Base-by-base conservation (phyloP, 2,329 filamentous ascomycete genomes). In the Fonsecaea nubica region DNA sequence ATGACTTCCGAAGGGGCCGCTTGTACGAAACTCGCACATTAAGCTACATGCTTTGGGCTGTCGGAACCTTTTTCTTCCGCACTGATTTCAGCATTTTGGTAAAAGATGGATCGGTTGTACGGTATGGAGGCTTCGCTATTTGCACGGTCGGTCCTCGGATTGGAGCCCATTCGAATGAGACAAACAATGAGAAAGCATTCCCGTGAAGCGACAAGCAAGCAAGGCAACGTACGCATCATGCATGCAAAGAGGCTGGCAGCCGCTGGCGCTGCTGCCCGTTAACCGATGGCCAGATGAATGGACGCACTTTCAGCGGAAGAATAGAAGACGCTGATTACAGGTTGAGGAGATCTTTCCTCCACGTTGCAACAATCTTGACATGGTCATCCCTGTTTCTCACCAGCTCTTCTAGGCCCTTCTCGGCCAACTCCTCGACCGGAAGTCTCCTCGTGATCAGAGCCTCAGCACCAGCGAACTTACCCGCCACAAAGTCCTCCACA, bases 401-500 rank as follows among this genome's bases (percentile, higher is more conserved):
- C 53, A 56, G 53, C 53, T 56, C 53, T 38, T 56, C 53, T 9
- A 56, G 32, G 32, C 53, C 53, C 15, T 56, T 56, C 36, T 56
- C 53, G 4, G 36, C 53, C 53, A 56, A 38, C 13, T 56, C 53
- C 53, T 56, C 53, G 9, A 56, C 53, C n/a, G 33, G 33, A 21
- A 56, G 53, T n/a, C 53, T 56, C 25, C 53, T 15, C 33, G 53
- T 56, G 8, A 56, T 56, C 32, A 56, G 53, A 56, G 53, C 53
- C 53, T 56, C 53, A 12, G 53, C 53, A 13, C 53, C 53, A 38
- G 53, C 53, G 53, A 56, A 56, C 35, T 36, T 33, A 13, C 56
- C 56, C 18, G 56, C 56, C 35, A 58, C 38, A 58, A 58, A 58
- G 10, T 58, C 56, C 30, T 58, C 56, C 56, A 58, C 56, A 15